A percentile compares a stretch with the other conserved stretches of the same genome.
phyloP scores from a whole-genome alignment of 208 protist species.

The Trypanosoma boissoni region DNA sequence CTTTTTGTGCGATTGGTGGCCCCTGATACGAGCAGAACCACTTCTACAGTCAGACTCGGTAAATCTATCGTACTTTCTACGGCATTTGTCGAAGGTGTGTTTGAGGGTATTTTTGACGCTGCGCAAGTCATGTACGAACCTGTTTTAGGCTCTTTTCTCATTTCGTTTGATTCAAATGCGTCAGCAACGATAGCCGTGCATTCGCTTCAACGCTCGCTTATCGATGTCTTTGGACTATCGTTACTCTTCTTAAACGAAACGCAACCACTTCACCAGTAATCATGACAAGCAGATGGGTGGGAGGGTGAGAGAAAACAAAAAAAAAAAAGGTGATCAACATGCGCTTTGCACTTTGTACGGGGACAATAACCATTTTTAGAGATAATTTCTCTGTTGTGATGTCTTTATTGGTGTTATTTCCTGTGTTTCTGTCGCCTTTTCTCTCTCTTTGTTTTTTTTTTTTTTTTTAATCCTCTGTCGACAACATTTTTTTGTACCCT shows the following conservation, averaged over 20 bases:
- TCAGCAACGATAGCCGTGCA: slow-evolving; percentile 50
- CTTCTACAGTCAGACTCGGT: slow-evolving; percentile 44
- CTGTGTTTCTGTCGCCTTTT: neutral
- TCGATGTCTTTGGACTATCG: slow-evolving; percentile 44
- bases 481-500: neutral
- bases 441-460: slow-evolving; percentile 16
- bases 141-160: slow-evolving; percentile 30
- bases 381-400: neutral
- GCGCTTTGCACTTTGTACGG: too few species aligned
- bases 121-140: slow-evolving; percentile 32
- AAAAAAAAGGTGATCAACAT: neutral
- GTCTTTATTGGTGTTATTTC: neutral
- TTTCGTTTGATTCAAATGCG: slow-evolving; percentile 35
- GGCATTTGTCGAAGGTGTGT: slow-evolving; percentile 52
- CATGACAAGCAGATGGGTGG: neutral
- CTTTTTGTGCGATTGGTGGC: slow-evolving; percentile 30
- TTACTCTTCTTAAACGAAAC: slow-evolving; percentile 25
- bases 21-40: slow-evolving; percentile 29
- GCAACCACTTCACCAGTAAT: neutral
- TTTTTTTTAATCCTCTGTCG: slow-evolving; percentile 6
- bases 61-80: slow-evolving; percentile 54
- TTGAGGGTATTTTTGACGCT: slow-evolving; percentile 61
- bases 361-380: neutral
- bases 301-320: neutral
- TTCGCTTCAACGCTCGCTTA: slow-evolving; percentile 58